A percentile compares a stretch with the other conserved stretches of the same genome.
phyloP scores from a whole-genome alignment of 2,329 filamentous ascomycete genomes.

The Curvularia hawaiiensis region DNA sequence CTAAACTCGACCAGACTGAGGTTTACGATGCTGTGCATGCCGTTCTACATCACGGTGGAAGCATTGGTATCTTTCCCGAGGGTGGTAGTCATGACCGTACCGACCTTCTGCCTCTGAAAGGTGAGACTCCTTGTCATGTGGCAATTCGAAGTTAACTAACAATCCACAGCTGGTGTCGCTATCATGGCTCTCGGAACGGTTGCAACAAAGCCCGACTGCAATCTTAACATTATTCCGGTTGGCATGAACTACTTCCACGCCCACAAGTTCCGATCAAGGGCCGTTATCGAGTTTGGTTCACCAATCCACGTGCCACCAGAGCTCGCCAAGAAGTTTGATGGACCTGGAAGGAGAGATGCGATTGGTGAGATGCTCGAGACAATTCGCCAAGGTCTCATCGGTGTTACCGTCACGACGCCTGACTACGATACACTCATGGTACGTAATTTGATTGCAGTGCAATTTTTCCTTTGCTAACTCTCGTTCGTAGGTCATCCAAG shows the following conservation, averaged over 20 bases:
- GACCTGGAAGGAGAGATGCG: slow-evolving; percentile 73
- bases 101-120: slow-evolving; percentile 85
- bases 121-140: slow-evolving; percentile 13
- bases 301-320: slow-evolving; percentile 85
- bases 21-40: slow-evolving; percentile 94
- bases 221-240: slow-evolving; percentile 91
- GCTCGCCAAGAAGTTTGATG: slow-evolving; percentile 83
- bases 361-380: slow-evolving; percentile 84
- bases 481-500: slow-evolving; percentile 74
- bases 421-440: slow-evolving; percentile 96
- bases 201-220: slow-evolving; percentile 82
- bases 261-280: slow-evolving; percentile 96
- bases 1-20: slow-evolving; percentile 90
- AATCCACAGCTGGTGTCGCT: slow-evolving; percentile 76
- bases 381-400: slow-evolving; percentile 81
- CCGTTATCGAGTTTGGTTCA: slow-evolving; percentile 92
- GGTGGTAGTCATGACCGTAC: slow-evolving; percentile 95
- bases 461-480: slow-evolving; percentile 34
- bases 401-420: slow-evolving; percentile 89
- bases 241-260: slow-evolving; percentile 99
- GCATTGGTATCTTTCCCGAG: slow-evolving; percentile 96
- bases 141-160: slow-evolving; percentile 21
- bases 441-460: slow-evolving; percentile 6
- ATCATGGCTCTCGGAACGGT: slow-evolving; percentile 96
- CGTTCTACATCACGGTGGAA: slow-evolving; percentile 79